Conservation (phyloP, 75 land plant species). For the Sequoiadendron giganteum region DNA sequence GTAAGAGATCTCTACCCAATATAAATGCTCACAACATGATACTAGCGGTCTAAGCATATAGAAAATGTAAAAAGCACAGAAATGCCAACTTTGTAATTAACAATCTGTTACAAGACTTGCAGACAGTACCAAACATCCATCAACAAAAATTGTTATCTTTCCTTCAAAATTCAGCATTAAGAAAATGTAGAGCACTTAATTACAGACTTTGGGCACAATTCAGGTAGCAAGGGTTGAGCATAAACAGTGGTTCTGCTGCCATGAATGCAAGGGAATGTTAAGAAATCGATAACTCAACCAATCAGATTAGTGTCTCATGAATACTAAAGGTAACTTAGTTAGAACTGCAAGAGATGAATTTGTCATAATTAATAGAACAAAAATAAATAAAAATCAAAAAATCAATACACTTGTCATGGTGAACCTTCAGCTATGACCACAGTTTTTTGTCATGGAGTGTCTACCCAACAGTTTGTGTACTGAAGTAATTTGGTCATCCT, state of each 20-base stretch:
- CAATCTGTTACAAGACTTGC: not conserved
- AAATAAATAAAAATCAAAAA: not conserved
- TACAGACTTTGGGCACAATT: constrained; percentile 2
- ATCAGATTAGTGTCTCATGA: not conserved
- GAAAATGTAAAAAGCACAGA: not conserved
- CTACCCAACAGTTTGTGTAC: constrained; percentile 15
- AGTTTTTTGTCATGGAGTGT: constrained; percentile 8
- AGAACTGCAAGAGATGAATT: not conserved
- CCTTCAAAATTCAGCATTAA: not conserved
- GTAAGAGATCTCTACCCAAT: not conserved
- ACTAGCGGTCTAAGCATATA: not conserved
- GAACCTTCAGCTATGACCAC: constrained; percentile 5
- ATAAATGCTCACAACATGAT: not conserved
- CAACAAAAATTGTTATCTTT: not conserved
- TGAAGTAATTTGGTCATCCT: constrained; percentile 11
- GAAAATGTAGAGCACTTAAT: not conserved
- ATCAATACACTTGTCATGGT: not conserved
- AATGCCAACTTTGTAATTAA: not conserved
- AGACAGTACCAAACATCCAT: not conserved
- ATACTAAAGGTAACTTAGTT: constrained; percentile 4
- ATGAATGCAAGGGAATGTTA: not conserved
- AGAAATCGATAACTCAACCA: not conserved
- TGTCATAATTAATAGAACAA: not conserved
- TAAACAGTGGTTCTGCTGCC: not conserved
- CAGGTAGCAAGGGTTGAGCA: not conserved